A percentile compares a stretch with the other conserved stretches of the same genome.
phyloP scores from a whole-genome alignment of 768 basidiomycete genomes.

The Russula vinacea region DNA sequence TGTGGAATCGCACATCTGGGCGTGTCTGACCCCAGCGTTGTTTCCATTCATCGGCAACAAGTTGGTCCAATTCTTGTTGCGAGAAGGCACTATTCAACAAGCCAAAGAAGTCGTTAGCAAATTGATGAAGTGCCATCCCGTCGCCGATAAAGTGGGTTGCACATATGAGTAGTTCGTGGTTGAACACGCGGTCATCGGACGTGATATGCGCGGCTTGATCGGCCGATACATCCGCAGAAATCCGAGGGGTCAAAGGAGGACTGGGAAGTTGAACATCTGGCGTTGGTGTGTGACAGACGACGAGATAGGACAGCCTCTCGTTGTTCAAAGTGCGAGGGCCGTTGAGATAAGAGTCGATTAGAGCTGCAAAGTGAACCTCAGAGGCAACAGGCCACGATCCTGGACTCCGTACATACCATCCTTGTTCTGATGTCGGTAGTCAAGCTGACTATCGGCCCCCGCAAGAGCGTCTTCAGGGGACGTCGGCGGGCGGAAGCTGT shows the following conservation, averaged over 20 bases:
- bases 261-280: slow-evolving; percentile 32
- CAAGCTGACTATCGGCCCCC: slow-evolving; percentile 48
- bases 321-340: slow-evolving; percentile 71
- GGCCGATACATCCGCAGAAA: slow-evolving; percentile 14
- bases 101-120: slow-evolving; percentile 75
- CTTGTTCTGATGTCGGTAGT: slow-evolving; percentile 50
- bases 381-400: not conserved
- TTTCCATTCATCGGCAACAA: slow-evolving; percentile 38
- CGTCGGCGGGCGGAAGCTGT: slow-evolving; percentile 42
- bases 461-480: slow-evolving; percentile 46
- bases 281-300: slow-evolving; percentile 43
- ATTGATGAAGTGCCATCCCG: slow-evolving; percentile 81
- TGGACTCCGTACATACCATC: slow-evolving; percentile 44
- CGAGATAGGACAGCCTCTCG: slow-evolving; percentile 61
- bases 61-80: slow-evolving; percentile 35
- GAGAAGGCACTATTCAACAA: slow-evolving; percentile 47
- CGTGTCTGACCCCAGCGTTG: slow-evolving; percentile 33
- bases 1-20: slow-evolving; percentile 24
- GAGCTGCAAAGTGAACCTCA: slow-evolving; percentile 38
- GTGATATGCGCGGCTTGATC: slow-evolving; percentile 27
- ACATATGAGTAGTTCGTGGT: slow-evolving; percentile 66
- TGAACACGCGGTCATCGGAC: slow-evolving; percentile 29
- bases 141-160: slow-evolving; percentile 83
- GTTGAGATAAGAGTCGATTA: slow-evolving; percentile 72
- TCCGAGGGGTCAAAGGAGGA: slow-evolving; percentile 38